Evolutionary conservation across 176 grass and related monocot species (phyloP).

Genomic region (Oryza australiensis): DNA sequence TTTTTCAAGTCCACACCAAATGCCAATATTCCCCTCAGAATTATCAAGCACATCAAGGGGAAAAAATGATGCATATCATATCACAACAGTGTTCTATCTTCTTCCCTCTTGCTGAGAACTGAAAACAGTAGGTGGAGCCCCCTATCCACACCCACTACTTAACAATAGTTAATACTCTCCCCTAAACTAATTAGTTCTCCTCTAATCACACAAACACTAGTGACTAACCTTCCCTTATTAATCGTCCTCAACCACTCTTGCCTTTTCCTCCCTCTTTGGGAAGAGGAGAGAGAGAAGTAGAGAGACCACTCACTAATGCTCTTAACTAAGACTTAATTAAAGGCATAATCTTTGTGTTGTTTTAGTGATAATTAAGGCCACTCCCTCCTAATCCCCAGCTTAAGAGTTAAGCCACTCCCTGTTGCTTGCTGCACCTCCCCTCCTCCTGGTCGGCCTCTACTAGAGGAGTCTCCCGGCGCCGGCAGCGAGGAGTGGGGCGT

Average conservation of each 20-base stretch:
- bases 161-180: too few relatives aligned
- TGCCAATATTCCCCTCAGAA: not conserved
- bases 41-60: not conserved
- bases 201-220: not conserved
- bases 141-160: not conserved
- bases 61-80: slow-evolving; percentile 19
- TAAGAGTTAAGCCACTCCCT: not conserved
- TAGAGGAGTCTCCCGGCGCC: not conserved
- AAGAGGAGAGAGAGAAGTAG: not conserved
- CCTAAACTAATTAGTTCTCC: not conserved
- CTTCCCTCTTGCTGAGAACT: slow-evolving; percentile 23
- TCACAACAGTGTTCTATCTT: slow-evolving; percentile 15
- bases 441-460: not conserved
- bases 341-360: slow-evolving; percentile 15
- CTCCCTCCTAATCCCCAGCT: slow-evolving; percentile 28
- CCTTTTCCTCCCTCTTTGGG: slow-evolving; percentile 6
- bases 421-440: slow-evolving; percentile 26
- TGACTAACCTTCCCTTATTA: not conserved
- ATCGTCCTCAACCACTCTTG: slow-evolving; percentile 21
- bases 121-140: slow-evolving; percentile 21
- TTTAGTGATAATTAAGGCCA: slow-evolving; percentile 7
- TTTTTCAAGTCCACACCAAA: not conserved
- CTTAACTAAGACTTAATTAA: slow-evolving; percentile 6
- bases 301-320: not conserved
- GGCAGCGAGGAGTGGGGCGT: not conserved